Conservation (phyloP, 768 basidiomycete genomes). For the Boletus pseudo-olivaceus region DNA sequence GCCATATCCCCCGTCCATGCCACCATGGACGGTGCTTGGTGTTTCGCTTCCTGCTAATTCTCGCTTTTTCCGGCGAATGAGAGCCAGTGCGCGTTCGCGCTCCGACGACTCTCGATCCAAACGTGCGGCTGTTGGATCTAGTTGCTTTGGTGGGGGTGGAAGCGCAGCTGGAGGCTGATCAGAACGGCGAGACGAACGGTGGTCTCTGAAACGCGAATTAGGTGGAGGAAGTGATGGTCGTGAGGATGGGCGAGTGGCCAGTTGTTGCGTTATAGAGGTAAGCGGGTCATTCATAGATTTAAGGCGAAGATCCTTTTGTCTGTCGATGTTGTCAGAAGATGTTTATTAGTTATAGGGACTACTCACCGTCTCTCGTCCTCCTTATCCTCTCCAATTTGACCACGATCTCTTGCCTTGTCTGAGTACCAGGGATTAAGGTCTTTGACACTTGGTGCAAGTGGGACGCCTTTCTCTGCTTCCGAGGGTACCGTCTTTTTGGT, state of each 20-base stretch:
- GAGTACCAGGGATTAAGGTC: slow-evolving; percentile 83
- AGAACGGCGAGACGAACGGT: slow-evolving; percentile 6
- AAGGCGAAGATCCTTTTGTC: slow-evolving; percentile 58
- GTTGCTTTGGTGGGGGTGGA: slow-evolving; percentile 23
- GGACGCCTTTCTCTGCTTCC: slow-evolving; percentile 67
- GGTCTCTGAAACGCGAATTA: slow-evolving; percentile 18
- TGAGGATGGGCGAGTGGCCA: slow-evolving; percentile 39
- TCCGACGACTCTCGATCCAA: slow-evolving; percentile 72
- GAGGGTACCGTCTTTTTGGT: slow-evolving; percentile 45
- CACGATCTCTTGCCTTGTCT: slow-evolving; percentile 24
- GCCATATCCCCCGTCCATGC: slow-evolving; percentile 47
- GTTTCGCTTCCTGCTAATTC: slow-evolving; percentile 65
- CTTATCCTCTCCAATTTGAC: slow-evolving; percentile 29
- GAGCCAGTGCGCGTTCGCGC: slow-evolving; percentile 68
- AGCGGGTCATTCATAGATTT: slow-evolving; percentile 70
- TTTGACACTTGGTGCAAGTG: slow-evolving; percentile 69
- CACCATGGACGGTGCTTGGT: slow-evolving; percentile 63
- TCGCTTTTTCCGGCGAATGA: slow-evolving; percentile 62
- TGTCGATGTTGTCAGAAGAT: slow-evolving; percentile 23
- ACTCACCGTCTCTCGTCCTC: slow-evolving; percentile 37
- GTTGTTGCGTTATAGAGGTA: slow-evolving; percentile 66
- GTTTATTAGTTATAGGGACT: no score
- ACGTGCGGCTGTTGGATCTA: slow-evolving; percentile 51
- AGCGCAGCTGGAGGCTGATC: slow-evolving; percentile 1
- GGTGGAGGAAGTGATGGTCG: slow-evolving; percentile 13